A percentile compares a stretch with the other conserved stretches of the same genome.
phyloP scores from a whole-genome alignment of 164 flowering plant genomes.

The Liquidambar formosana region DNA sequence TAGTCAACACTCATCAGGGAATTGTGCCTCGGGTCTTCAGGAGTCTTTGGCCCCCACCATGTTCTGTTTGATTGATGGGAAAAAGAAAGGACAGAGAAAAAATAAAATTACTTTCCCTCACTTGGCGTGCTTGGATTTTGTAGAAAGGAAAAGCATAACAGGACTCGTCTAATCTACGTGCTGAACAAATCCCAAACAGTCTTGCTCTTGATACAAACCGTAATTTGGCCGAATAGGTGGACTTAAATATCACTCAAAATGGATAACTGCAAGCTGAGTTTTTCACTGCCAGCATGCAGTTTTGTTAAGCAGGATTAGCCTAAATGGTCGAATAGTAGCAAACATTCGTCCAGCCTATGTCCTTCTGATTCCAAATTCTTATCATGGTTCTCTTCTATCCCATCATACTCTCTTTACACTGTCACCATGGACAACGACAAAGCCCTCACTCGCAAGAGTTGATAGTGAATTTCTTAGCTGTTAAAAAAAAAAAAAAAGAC shows the following conservation, averaged over 20 bases:
- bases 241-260: background rate
- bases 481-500: constrained; percentile 2
- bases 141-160: no score
- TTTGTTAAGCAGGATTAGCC: background rate
- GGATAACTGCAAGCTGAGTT: background rate
- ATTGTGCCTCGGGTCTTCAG: no score
- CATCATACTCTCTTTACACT: constrained; percentile 66
- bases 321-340: background rate
- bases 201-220: background rate
- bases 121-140: no score
- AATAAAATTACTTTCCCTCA: no score
- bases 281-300: background rate
- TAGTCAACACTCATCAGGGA: no score
- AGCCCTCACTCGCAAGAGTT: constrained; percentile 84
- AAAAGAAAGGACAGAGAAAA: no score
- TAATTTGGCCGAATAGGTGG: background rate
- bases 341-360: background rate
- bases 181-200: no score
- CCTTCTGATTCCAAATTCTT: background rate
- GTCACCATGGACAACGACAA: constrained; percentile 74
- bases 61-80: no score
- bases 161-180: no score
- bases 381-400: background rate
- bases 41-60: no score
- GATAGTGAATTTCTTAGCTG: constrained; percentile 80